These are phyloP conservation scores for Globisporangium ultimum DNA, from an alignment of 352 stramenopile genomes.

Conservation along the genomic window DNA sequence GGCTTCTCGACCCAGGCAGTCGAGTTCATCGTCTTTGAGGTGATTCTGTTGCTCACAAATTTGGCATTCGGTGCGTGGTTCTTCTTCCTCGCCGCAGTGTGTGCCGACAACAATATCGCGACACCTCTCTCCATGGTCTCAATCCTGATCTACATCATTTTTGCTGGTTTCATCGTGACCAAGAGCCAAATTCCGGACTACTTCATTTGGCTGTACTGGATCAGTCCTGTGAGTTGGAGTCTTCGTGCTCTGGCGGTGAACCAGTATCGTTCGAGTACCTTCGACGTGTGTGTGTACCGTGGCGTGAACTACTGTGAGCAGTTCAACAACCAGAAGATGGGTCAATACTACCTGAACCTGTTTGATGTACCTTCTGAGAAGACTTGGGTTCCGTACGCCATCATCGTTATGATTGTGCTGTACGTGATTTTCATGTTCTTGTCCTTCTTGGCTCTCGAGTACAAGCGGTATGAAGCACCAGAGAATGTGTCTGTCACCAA, in stretches of 20 bases:
- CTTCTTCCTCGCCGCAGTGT: constrained; percentile 34
- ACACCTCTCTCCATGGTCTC: constrained; percentile 36
- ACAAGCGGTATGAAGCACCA: constrained; percentile 21
- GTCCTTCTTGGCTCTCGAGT: constrained; percentile 19
- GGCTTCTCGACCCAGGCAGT: constrained; percentile 30
- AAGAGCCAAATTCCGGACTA: constrained; percentile 41
- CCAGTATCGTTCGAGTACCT: constrained; percentile 13
- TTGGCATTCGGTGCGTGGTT: constrained; percentile 50
- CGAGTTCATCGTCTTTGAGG: constrained; percentile 42
- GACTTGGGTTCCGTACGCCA: constrained; percentile 30
- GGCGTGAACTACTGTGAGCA: constrained; percentile 13
- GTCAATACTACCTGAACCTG: constrained; percentile 35
- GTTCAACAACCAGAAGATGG: constrained; percentile 24
- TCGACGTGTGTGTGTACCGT: constrained; percentile 12
- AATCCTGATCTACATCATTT: constrained; percentile 39
- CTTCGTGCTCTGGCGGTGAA: constrained; percentile 19
- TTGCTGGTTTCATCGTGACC: constrained; percentile 46
- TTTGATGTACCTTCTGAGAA: constrained; percentile 26
- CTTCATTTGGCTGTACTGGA: constrained; percentile 29
- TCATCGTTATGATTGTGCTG: constrained; percentile 31
- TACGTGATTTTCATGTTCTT: constrained; percentile 42
- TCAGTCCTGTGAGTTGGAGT: too few relatives aligned
- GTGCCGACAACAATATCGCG: constrained; percentile 27
- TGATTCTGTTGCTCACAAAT: constrained; percentile 44
- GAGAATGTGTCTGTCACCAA: constrained; percentile 20